Evolutionary conservation across 305 asterid genomes (phyloP), one percentile per base, ranked within the genome.

Genomic region (Plantago lanceolata): DNA sequence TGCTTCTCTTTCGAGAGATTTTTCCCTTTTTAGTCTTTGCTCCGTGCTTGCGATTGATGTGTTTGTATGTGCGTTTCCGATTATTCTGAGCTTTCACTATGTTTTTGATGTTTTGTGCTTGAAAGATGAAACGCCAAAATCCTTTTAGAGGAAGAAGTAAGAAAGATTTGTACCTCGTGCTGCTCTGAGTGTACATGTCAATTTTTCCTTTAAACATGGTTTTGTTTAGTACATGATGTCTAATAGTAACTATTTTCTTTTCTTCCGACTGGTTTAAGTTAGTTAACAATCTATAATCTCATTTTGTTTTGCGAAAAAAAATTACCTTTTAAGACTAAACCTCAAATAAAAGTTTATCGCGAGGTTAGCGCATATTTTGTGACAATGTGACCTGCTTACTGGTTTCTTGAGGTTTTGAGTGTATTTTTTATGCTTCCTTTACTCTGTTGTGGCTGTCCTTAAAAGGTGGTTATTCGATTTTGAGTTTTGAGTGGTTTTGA

Each of bases 141-240:
- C 26, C 21, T 26, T 54, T 54, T 26, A 14, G 43, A 24, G 19
- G 37, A 29, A 56, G 3, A 14, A 29, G 24, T 15, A 17, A 56
- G 19, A 28, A n/a, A 14, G 43, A 55, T 31, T 55, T 55, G 59
- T 55, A 55, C 59, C 40, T 26, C 33, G 43, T 55, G 59, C 59
- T 26, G 40, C 20, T 55, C 14, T 20, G 59, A 14, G 18, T 55
- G 59, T 55, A 26, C 59, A 54, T 53, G 19, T 12, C 19, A 14
- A 8, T 35, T 54, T 26, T 26, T 35, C 31, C 26, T 12, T 4
- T 0, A 5, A 54, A 24, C 21, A 52, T 9, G 1, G 58, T 3
- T 50, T 15, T 50, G 3, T 18, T 50, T 26, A 9, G 6, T 18
- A 49, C 54, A 5, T n/a, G 12, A n/a, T n/a, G n/a, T n/a, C n/a